A percentile compares a stretch with the other conserved stretches of the same genome.
These are phyloP conservation scores for Brassica incana DNA, from an alignment of 345 rosid species.

Conservation along the genomic window DNA sequence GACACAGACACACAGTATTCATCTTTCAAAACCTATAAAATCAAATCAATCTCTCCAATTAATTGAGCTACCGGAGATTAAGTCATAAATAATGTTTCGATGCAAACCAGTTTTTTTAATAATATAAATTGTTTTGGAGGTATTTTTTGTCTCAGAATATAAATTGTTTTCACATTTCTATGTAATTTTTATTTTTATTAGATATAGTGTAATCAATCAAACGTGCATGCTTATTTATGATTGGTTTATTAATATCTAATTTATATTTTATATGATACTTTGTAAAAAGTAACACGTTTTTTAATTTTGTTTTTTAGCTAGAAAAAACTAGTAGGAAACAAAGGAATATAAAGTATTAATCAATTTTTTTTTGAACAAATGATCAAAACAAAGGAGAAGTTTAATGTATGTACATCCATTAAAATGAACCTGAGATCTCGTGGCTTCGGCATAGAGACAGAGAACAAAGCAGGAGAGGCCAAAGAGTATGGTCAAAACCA, in stretches of 20 bases:
- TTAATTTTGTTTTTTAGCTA: not conserved
- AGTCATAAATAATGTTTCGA: not conserved
- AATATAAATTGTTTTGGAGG: not conserved
- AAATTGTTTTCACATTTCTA: no score
- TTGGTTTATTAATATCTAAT: not conserved
- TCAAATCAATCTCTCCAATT: not conserved
- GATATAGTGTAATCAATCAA: not conserved
- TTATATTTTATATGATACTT: no score
- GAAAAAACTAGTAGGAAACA: not conserved
- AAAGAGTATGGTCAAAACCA: constrained; percentile 57
- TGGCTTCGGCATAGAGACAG: constrained; percentile 86
- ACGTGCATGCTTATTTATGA: not conserved
- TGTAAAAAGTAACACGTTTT: not conserved
- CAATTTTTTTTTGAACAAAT: not conserved
- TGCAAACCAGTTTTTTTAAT: not conserved
- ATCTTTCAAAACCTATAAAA: not conserved
- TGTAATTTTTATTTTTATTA: no score
- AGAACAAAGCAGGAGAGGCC: constrained; percentile 80
- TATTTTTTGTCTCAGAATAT: not conserved
- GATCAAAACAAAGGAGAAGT: not conserved
- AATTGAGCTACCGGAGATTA: not conserved
- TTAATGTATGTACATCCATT: not conserved
- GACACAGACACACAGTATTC: not conserved
- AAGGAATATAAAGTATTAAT: no score
- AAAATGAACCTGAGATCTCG: constrained; percentile 69